Base-by-base conservation (phyloP, 495 filamentous ascomycete species). In the Tuber melanosporum region DNA sequence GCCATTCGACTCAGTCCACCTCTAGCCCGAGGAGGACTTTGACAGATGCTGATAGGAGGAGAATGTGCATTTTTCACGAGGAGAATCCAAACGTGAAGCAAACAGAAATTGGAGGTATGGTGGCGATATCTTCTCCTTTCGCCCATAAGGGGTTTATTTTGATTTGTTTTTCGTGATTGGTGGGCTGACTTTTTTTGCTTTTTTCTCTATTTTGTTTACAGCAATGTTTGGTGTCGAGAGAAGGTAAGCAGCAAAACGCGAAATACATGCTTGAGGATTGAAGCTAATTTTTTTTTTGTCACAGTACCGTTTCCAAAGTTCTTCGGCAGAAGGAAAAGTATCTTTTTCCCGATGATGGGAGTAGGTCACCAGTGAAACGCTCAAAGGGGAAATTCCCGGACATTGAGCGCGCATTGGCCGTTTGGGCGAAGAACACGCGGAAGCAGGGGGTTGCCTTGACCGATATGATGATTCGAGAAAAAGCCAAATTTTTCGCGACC, bases 241-340 rank as follows among this genome's bases (percentile, higher is more conserved):
- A 91, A 99, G 95, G 95, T 99, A 92, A 84, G 85, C 57, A 72
- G 46, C 36, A 74, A 70, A 78, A 76, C 69, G 77, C 36, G 73
- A 72, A 80, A 74, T 52, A 39, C 41, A 71, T 70, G 43, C 36
- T 66, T 32, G 49, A 69, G 32, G 36, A 32, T 52, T 46, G 57
- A 44, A 73, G 74, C 78, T 81, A 71, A 76, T 72, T 73, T 44
- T 75, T 72, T 32, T 36, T 49, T 44, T 74, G 41, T 26, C n/a
- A 42, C 83, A 99, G 95, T 85, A 99, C 95, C 49, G 95, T 99
- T 9, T 99, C 95, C 76, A 99, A 99, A 84, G 95, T 99, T 73
- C 85, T 98, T 77, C 92, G 95, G 73, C 92, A 97, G 82, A 97
- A 97, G 85, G 95, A 98, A 77, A 96, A 98, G 84, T 99, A 98